Percentiles rank a stretch among this genome's conserved stretches.
Conservation (phyloP, 805 yeast species). For the Phaffomyces antillensis region DNA sequence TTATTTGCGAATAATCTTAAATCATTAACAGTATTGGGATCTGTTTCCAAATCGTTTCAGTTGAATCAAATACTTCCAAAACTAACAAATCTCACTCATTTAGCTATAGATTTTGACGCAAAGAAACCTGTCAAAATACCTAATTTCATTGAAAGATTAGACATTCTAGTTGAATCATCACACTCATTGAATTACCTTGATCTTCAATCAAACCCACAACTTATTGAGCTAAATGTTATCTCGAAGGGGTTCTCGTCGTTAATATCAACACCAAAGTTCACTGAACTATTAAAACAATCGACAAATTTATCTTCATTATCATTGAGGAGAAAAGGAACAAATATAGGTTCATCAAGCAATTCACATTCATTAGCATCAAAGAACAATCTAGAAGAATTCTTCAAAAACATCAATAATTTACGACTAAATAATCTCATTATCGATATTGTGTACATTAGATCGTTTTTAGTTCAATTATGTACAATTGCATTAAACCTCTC, state of each 20-base stretch:
- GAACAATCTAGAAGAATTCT: not conserved
- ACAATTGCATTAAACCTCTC: not conserved
- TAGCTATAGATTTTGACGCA: conserved; percentile 6
- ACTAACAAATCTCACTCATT: conserved; percentile 2
- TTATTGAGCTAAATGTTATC: not conserved
- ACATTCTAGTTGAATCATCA: not conserved
- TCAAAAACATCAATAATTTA: not conserved
- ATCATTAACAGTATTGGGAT: conserved; percentile 15
- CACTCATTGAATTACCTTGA: not conserved
- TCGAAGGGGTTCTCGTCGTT: not conserved
- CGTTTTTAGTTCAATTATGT: not conserved
- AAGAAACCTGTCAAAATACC: not conserved
- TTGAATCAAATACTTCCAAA: not conserved
- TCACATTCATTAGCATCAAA: not conserved
- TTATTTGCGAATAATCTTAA: conserved; percentile 2
- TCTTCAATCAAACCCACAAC: not conserved
- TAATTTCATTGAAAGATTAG: not conserved
- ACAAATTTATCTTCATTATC: not conserved
- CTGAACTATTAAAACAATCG: not conserved
- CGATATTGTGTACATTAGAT: not conserved
- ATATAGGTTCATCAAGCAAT: not conserved
- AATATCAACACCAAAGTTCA: not conserved
- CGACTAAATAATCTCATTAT: not conserved
- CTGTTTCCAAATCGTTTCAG: not conserved
- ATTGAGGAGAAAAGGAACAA: not conserved